A percentile compares a stretch with the other conserved stretches of the same genome.
These are phyloP conservation scores for Suillus subaureus DNA, from an alignment of 768 basidiomycete species.

Conservation along the genomic window DNA sequence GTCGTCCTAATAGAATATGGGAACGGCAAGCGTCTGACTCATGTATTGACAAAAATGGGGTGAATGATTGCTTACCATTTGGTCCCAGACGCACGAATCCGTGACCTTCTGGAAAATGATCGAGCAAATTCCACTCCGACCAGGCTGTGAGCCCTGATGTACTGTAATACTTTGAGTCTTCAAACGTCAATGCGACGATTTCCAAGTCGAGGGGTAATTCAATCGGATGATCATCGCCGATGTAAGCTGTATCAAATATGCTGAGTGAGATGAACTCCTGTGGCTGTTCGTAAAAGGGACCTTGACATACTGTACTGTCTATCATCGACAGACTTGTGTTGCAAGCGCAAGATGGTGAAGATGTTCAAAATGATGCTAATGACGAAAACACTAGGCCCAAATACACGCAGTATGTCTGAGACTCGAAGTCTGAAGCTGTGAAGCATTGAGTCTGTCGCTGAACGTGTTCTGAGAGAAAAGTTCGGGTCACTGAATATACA, in stretches of 20 bases:
- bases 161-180: slow-evolving; percentile 32
- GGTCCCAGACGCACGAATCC: slow-evolving; percentile 29
- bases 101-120: slow-evolving; percentile 21
- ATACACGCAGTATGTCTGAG: not conserved
- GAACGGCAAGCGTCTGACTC: not conserved
- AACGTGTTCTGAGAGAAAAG: not conserved
- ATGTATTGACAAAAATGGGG: no score
- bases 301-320: not conserved
- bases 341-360: not conserved
- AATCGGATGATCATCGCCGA: slow-evolving; percentile 28
- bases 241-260: slow-evolving; percentile 22
- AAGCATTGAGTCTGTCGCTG: not conserved
- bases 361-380: slow-evolving; percentile 3
- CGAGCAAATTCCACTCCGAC: slow-evolving; percentile 25
- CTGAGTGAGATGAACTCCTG: not conserved
- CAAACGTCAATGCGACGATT: slow-evolving; percentile 20
- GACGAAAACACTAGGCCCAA: not conserved
- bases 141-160: slow-evolving; percentile 20
- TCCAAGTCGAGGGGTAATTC: slow-evolving; percentile 18
- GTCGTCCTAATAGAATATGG: slow-evolving; percentile 14
- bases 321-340: not conserved
- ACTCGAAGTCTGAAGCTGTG: not conserved
- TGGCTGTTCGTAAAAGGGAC: not conserved
- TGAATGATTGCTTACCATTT: slow-evolving; percentile 10
- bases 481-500: not conserved